phyloP scores from a whole-genome alignment of 495 filamentous ascomycete genomes.

The Annulohypoxylon nitens region DNA sequence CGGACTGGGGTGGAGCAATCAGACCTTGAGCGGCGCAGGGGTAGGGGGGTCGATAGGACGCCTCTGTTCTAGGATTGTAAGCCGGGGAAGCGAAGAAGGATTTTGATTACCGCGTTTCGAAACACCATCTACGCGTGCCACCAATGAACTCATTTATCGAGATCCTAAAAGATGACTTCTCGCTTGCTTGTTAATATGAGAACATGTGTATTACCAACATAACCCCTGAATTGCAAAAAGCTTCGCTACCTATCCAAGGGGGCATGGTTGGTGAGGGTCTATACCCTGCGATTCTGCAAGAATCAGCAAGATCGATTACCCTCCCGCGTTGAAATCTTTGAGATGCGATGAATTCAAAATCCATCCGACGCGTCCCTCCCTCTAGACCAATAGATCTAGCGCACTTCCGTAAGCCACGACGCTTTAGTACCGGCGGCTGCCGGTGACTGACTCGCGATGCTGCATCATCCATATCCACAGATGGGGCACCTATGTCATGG shows the following conservation, averaged over 20 bases:
- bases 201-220: background rate
- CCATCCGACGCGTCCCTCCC: slow-evolving; percentile 4
- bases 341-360: slow-evolving; percentile 15
- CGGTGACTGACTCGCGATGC: slow-evolving; percentile 28
- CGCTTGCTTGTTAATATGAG: background rate
- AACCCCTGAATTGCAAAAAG: background rate
- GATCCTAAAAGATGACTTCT: background rate
- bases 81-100: slow-evolving; percentile 8
- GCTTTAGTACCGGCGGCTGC: background rate
- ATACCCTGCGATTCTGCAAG: background rate
- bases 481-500: slow-evolving; percentile 14
- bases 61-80: background rate
- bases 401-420: slow-evolving; percentile 24
- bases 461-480: slow-evolving; percentile 8
- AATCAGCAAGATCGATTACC: background rate
- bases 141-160: background rate
- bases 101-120: slow-evolving; percentile 8
- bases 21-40: slow-evolving; percentile 10
- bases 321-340: background rate
- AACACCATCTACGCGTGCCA: slow-evolving; percentile 15
- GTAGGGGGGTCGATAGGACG: slow-evolving; percentile 6
- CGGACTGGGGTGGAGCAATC: background rate
- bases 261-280: background rate
- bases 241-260: background rate
- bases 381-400: slow-evolving; percentile 21